Evolutionary conservation across 2,329 filamentous ascomycete genomes (phyloP).

Genomic region (Ophiostoma tasmaniense): DNA sequence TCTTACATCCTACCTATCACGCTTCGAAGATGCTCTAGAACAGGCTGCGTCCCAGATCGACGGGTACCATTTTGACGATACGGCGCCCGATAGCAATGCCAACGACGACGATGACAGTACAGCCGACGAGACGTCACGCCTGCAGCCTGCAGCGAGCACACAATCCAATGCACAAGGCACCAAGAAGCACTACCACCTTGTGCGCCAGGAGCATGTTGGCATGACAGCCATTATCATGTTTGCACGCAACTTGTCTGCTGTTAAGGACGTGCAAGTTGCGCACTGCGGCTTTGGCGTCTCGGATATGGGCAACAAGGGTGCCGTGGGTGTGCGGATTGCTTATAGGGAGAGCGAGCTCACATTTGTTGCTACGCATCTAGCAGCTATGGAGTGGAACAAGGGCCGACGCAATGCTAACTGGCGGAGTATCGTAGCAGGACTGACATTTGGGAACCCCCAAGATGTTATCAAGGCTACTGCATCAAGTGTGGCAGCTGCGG

Average conservation of each 20-base stretch:
- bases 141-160: not conserved
- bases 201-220: slow-evolving; percentile 67
- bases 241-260: slow-evolving; percentile 51
- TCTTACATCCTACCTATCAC: slow-evolving; percentile 64
- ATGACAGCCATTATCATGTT: slow-evolving; percentile 89
- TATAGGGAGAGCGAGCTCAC: slow-evolving; percentile 61
- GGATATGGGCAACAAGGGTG: slow-evolving; percentile 94
- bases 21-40: slow-evolving; percentile 63
- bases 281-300: slow-evolving; percentile 76
- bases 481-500: not conserved
- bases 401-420: slow-evolving; percentile 77
- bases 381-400: slow-evolving; percentile 75
- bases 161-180: not conserved
- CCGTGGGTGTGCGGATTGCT: slow-evolving; percentile 66
- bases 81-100: slow-evolving; percentile 1
- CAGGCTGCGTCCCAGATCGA: slow-evolving; percentile 48
- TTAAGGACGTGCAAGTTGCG: slow-evolving; percentile 63
- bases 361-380: slow-evolving; percentile 81
- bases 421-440: slow-evolving; percentile 68
- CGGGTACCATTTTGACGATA: not conserved
- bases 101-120: slow-evolving; percentile 13
- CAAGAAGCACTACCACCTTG: slow-evolving; percentile 53
- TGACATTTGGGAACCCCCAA: slow-evolving; percentile 62
- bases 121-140: not conserved
- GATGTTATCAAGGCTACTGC: slow-evolving; percentile 24